Evolutionary conservation across 1,139 yeast species (phyloP), one percentile per base, ranked within the genome.

Genomic region (Zygosaccharomyces pseudobailii): DNA sequence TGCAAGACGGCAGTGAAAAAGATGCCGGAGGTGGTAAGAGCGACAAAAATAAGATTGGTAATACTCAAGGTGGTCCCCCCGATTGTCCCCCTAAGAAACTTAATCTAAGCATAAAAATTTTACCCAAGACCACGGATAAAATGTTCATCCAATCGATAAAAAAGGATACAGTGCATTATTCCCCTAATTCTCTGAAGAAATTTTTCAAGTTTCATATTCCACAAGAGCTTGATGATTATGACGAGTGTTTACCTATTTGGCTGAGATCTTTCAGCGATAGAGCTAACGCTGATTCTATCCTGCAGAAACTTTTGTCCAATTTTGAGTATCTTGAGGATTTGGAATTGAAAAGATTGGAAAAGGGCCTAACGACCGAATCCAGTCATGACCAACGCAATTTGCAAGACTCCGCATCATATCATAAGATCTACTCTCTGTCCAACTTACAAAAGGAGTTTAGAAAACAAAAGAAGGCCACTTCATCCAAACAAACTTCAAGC

Each of bases 241-340:
- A 57, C 33, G 28, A 47, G 4, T 24, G 58, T 20, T 56, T 78
- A 17, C 85, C 86, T 2, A 49, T 48, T 3, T 80, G 86, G 86
- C 58, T 80, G 37, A 57, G 61, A 35, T 69, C 67, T 9, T 67
- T 71, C 37, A 56, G 66, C 0, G 52, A 64, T 28, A 59, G 66
- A n/a, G 61, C 59, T 3, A 66, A 74, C 1, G 61, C 71, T n/a
- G 60, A 52, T 36, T 35, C 62, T 2, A 58, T 67, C 19, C 62
- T 80, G 42, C 60, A 69, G 20, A 51, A 61, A 8, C 70, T 75
- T 48, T 76, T 79, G 54, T 63, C 67, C 46, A 74, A 70, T 49
- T 74, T 79, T 49, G 84, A 80, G 63, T 66, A 65, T 33, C 58
- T 72, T 43, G 87, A 81, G 58, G 74, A 72, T 51, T 59, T 72